phyloP scores from a whole-genome alignment of 805 yeast species.

The Sugiyamaella marilandica region DNA sequence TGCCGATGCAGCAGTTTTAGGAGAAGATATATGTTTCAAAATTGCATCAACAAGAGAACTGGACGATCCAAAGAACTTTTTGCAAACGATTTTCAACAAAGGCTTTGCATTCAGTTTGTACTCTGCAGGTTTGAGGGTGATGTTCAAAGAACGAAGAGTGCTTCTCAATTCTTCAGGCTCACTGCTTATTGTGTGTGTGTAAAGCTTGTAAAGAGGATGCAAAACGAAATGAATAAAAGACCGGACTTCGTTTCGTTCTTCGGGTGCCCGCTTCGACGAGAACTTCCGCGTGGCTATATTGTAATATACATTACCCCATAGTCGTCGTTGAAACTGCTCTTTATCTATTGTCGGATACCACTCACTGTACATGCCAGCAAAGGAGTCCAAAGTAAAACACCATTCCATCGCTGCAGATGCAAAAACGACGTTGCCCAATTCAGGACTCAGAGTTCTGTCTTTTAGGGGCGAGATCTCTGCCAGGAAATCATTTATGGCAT shows the following conservation, averaged over 20 bases:
- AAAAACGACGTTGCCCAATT: constrained; percentile 62
- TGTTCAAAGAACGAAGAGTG: constrained; percentile 47
- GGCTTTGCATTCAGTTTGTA: constrained; percentile 51
- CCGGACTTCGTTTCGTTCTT: constrained; percentile 19
- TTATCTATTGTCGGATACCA: constrained; percentile 33
- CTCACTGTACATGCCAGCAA: constrained; percentile 46
- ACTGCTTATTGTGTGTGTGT: constrained; percentile 54
- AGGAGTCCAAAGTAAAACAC: constrained; percentile 62
- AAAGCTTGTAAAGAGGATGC: constrained; percentile 75
- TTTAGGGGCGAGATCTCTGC: constrained; percentile 9
- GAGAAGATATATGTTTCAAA: constrained; percentile 34
- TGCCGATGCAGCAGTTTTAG: constrained; percentile 32
- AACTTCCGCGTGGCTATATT: constrained; percentile 43
- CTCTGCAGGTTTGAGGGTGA: constrained; percentile 32
- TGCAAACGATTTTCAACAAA: constrained; percentile 51
- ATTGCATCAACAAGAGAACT: constrained; percentile 52
- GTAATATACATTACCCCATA: constrained; percentile 78
- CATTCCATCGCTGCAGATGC: constrained; percentile 61
- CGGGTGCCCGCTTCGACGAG: constrained; percentile 27
- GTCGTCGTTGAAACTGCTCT: constrained; percentile 43
- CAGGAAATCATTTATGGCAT: constrained; percentile 59
- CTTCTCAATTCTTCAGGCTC: constrained; percentile 41
- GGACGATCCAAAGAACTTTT: constrained; percentile 48
- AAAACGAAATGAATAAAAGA: constrained; percentile 64
- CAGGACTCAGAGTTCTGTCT: constrained; percentile 51